These are phyloP conservation scores for Dryas alaskensis DNA, from an alignment of 306 rosid species.

Conservation along the genomic window DNA sequence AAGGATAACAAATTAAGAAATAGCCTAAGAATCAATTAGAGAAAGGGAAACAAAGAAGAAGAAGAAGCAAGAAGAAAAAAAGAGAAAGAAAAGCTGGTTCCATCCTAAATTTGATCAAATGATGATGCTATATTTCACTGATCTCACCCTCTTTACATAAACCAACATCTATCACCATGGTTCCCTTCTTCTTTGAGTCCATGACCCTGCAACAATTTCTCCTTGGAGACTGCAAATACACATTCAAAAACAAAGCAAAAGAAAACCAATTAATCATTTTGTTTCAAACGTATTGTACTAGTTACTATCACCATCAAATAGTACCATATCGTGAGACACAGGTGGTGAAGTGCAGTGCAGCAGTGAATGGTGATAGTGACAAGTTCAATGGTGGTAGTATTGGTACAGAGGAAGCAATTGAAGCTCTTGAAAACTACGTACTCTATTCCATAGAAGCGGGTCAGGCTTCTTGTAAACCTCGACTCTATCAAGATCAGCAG, in stretches of 20 bases:
- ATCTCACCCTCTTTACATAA: slow-evolving; percentile 69
- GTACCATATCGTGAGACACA: too few species aligned
- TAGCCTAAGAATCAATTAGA: slow-evolving; percentile 22
- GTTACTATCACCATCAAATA: not conserved
- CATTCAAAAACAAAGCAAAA: slow-evolving; percentile 10
- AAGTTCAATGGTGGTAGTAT: not conserved
- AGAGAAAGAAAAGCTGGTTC: slow-evolving; percentile 17
- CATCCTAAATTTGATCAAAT: slow-evolving; percentile 7
- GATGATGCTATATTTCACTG: slow-evolving; percentile 40
- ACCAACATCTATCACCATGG: slow-evolving; percentile 71
- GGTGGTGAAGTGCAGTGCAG: not conserved
- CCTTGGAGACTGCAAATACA: slow-evolving; percentile 66
- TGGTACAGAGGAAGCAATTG: not conserved
- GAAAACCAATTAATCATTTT: slow-evolving; percentile 1
- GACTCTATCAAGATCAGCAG: slow-evolving; percentile 48
- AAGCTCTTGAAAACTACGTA: slow-evolving; percentile 35
- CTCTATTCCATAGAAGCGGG: slow-evolving; percentile 86
- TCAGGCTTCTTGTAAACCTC: slow-evolving; percentile 68
- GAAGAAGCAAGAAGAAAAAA: not conserved
- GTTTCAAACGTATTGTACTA: not conserved
- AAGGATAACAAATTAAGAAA: slow-evolving; percentile 38
- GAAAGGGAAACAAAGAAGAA: not conserved
- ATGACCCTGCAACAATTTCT: slow-evolving; percentile 85
- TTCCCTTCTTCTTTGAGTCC: slow-evolving; percentile 55
- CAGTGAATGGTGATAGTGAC: not conserved